phyloP scores from a whole-genome alignment of 164 flowering plant genomes.

The Magnolia sinica region DNA sequence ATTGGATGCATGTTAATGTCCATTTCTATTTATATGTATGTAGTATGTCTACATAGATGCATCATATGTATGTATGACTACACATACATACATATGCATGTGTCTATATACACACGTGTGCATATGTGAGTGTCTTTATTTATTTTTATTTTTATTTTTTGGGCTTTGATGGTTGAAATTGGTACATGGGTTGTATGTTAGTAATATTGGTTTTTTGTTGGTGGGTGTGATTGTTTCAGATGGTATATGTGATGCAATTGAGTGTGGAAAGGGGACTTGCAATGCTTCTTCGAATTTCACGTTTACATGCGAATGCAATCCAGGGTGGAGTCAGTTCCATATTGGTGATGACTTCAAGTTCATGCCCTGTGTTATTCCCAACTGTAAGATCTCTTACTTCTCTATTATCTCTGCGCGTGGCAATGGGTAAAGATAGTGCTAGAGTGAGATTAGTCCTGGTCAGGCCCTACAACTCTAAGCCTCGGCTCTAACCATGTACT shows the following conservation, averaged over 20 bases:
- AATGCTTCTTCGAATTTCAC: background rate
- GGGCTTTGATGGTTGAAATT: background rate
- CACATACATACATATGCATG: too few relatives aligned
- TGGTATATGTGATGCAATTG: background rate
- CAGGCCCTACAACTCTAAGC: too few relatives aligned
- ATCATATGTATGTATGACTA: too few relatives aligned
- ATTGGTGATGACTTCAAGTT: background rate
- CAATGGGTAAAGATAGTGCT: too few relatives aligned
- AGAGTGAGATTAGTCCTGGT: too few relatives aligned
- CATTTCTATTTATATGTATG: too few relatives aligned
- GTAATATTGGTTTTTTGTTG: background rate
- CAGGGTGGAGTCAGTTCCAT: background rate
- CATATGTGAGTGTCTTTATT: background rate
- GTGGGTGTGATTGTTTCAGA: background rate
- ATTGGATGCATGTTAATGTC: too few relatives aligned
- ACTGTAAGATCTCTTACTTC: conserved; percentile 8
- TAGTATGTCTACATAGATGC: background rate
- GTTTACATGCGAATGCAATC: background rate
- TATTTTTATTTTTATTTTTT: background rate
- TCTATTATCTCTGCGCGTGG: too few relatives aligned
- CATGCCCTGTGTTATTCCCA: conserved; percentile 8
- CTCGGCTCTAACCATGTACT: too few relatives aligned
- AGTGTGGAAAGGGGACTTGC: conserved; percentile 2
- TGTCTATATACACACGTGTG: too few relatives aligned
- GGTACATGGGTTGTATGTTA: background rate